Percentiles rank a stretch among this genome's conserved stretches.
Evolutionary conservation across 1,284 basidiomycete genomes (phyloP).

Genomic region (Meripilus lineatus): DNA sequence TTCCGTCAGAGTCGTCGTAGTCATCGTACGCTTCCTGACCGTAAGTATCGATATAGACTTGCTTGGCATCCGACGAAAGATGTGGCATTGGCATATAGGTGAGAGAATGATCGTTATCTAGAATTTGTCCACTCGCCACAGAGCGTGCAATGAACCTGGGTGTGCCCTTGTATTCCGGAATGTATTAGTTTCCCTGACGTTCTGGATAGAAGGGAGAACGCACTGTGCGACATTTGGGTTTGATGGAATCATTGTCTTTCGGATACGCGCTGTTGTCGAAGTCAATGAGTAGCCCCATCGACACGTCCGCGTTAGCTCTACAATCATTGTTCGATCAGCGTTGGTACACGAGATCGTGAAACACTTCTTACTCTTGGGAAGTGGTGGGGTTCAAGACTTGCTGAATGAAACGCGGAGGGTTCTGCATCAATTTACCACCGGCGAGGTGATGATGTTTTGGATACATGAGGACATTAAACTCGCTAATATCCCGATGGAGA

Average conservation of each 20-base stretch:
- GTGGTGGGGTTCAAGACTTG: background rate
- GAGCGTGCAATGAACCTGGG: background rate
- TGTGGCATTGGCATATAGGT: constrained; percentile 1
- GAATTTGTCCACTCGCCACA: background rate
- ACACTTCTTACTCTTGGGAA: background rate
- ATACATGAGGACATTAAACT: constrained; percentile 1
- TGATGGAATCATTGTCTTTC: no score
- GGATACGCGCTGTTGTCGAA: background rate
- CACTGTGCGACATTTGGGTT: no score
- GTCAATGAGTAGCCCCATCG: background rate
- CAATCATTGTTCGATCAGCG: background rate
- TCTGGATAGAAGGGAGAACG: no score
- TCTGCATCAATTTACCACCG: no score
- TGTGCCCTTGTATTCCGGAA: no score
- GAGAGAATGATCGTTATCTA: no score
- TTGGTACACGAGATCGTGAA: background rate
- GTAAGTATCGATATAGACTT: background rate
- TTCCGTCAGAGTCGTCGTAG: background rate
- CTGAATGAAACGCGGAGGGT: background rate
- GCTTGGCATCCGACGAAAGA: background rate
- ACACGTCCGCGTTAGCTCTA: background rate
- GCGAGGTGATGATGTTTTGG: constrained; percentile 2
- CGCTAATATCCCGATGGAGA: background rate
- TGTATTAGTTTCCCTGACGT: no score
- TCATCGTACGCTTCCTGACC: background rate